phyloP scores from a whole-genome alignment of 345 rosid species.

The Cardamine resedifolia region DNA sequence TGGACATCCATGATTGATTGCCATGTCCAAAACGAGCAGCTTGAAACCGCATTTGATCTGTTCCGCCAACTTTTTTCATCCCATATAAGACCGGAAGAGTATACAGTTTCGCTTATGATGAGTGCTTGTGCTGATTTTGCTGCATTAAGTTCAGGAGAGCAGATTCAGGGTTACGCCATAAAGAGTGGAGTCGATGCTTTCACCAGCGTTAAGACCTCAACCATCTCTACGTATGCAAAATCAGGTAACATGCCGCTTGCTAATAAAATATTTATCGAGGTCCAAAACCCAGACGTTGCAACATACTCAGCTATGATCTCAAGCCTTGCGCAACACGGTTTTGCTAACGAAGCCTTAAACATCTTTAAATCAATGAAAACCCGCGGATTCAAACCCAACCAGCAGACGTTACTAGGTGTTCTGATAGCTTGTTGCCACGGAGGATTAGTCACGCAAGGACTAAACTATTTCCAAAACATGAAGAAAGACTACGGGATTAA shows the following conservation, averaged over 20 bases:
- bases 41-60: conserved; percentile 47
- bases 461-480: conserved; percentile 47
- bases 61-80: conserved; percentile 43
- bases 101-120: conserved; percentile 47
- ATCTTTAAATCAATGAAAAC: conserved; percentile 47
- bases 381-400: conserved; percentile 41
- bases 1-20: conserved; percentile 58
- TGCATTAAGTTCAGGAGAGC: conserved; percentile 47
- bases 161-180: conserved; percentile 46
- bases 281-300: conserved; percentile 44
- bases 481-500: conserved; percentile 30
- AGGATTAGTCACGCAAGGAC: conserved; percentile 51
- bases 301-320: conserved; percentile 59
- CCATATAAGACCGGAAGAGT: conserved; percentile 50
- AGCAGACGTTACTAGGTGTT: conserved; percentile 43
- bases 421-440: conserved; percentile 57
- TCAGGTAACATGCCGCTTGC: conserved; percentile 48
- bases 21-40: conserved; percentile 46
- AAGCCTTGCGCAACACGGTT: conserved; percentile 54
- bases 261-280: conserved; percentile 33
- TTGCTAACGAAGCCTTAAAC: conserved; percentile 40
- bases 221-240: conserved; percentile 53
- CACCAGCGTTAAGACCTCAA: conserved; percentile 47
- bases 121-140: conserved; percentile 57
- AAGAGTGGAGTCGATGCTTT: conserved; percentile 50